Base-by-base conservation (phyloP, 139 green algal genomes). In the Asterochloris sp. region DNA sequence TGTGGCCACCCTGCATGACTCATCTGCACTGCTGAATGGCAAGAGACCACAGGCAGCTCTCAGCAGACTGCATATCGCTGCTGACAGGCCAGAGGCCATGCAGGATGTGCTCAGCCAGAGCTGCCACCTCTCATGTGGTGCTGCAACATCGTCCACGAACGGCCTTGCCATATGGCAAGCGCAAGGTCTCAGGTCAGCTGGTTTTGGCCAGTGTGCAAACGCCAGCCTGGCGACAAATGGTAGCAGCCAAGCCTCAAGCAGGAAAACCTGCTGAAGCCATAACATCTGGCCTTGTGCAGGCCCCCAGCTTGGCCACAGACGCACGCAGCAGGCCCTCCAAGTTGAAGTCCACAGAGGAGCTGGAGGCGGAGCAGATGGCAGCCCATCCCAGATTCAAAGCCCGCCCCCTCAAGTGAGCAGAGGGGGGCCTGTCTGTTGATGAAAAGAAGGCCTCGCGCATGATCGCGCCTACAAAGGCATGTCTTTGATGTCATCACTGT, bases 311-410 rank as follows among this genome's bases (percentile, higher is more conserved):
- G 85, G 86, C 77, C 16, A 91, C 88, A 73, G 86, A 86, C 66
- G 24, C 29, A 14, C 88, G 92, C 13, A n/a, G 68, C 12, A 85
- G 91, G 38, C 83, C 85, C 11, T 60, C 81, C 17, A 73, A 77
- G 11, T 89, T 89, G 83, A 94, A 95, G 88, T 85, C 88, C 12
- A 86, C 82, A 0, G 88, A 92, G 74, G 82, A 90, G 80, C 66
- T 86, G 82, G 90, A 95, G 73, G 84, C 78, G 68, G 90, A 93
- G 81, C 81, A 86, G 69, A 88, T 93, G 89, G 83, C 84, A 38
- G 76, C 78, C 29, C 87, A 90, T 85, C 87, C 88, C 16, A 69
- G 83, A 47, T 92, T 95, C 86, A 81, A 89, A 24, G 89, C 90
- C 11, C 86, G 82, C 28, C 87, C 86, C 0, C n/a, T 93, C 47